Conservation (phyloP, 805 yeast genomes). For the Priceomyces castillae region DNA sequence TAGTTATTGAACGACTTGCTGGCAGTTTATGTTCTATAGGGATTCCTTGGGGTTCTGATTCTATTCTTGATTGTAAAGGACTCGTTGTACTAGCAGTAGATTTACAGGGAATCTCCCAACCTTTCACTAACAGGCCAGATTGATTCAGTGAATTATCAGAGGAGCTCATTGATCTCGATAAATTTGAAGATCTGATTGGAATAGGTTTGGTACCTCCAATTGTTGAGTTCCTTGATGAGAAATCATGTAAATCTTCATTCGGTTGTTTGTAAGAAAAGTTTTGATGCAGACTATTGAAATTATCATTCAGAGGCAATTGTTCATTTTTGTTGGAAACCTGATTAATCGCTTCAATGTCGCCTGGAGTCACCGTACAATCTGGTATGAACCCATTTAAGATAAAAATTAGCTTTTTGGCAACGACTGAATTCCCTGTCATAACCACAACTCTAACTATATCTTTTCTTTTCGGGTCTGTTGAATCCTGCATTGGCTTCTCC, state of each 20-base stretch:
- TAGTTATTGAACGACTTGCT: conserved; percentile 33
- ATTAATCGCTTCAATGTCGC: too few species aligned
- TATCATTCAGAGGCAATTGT: neutral
- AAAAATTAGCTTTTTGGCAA: conserved; percentile 57
- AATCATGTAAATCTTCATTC: neutral
- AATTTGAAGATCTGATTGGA: conserved; percentile 12
- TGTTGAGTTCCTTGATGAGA: conserved; percentile 1
- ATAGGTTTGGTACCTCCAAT: conserved; percentile 6
- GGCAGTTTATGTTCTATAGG: conserved; percentile 19
- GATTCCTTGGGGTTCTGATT: conserved; percentile 16
- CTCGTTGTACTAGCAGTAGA: conserved; percentile 24
- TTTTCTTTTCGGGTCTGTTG: conserved; percentile 18
- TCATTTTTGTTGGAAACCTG: neutral
- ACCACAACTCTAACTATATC: conserved; percentile 50
- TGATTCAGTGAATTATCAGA: conserved; percentile 21
- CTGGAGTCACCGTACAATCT: conserved; percentile 16
- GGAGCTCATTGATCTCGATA: conserved; percentile 15
- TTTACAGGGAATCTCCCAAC: conserved; percentile 49
- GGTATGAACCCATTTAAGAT: conserved; percentile 52
- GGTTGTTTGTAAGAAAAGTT: neutral
- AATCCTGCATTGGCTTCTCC: conserved; percentile 27
- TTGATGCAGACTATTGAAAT: neutral
- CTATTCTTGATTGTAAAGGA: conserved; percentile 13
- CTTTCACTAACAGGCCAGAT: conserved; percentile 32
- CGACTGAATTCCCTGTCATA: conserved; percentile 58